Conservation (phyloP, 768 basidiomycete genomes). For the Mycena vulgaris region DNA sequence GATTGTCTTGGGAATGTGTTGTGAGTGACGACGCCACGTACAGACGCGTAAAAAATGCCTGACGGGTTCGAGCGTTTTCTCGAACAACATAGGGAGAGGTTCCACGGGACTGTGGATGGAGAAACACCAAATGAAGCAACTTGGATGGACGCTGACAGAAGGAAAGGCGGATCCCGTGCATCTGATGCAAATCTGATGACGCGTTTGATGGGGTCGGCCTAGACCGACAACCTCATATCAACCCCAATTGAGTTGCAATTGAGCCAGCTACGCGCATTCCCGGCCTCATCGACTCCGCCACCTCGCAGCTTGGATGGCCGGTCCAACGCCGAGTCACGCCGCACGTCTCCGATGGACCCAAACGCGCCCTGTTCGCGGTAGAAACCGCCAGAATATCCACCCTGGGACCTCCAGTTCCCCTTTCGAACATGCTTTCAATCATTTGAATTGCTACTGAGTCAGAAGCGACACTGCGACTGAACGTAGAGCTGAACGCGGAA, state of each 20-base stretch:
- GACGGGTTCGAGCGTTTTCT: no score
- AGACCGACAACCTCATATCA: no score
- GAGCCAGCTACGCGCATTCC: background rate
- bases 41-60: no score
- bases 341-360: background rate
- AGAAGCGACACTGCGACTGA: constrained; percentile 1
- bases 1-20: background rate
- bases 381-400: background rate
- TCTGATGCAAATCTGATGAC: background rate
- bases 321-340: background rate
- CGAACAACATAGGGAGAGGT: no score
- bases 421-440: constrained; percentile 11
- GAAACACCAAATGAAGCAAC: background rate
- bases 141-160: background rate
- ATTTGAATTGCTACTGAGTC: constrained; percentile 4
- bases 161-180: background rate
- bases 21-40: background rate
- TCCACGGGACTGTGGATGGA: background rate
- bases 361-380: background rate
- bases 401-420: constrained; percentile 8
- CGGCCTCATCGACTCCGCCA: background rate
- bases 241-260: no score
- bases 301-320: background rate
- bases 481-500: constrained; percentile 14
- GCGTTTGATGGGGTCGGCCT: background rate